Percentiles rank a stretch among this genome's conserved stretches.
Conservation (phyloP, 2,329 filamentous ascomycete genomes). For the Fusarium dimerum region DNA sequence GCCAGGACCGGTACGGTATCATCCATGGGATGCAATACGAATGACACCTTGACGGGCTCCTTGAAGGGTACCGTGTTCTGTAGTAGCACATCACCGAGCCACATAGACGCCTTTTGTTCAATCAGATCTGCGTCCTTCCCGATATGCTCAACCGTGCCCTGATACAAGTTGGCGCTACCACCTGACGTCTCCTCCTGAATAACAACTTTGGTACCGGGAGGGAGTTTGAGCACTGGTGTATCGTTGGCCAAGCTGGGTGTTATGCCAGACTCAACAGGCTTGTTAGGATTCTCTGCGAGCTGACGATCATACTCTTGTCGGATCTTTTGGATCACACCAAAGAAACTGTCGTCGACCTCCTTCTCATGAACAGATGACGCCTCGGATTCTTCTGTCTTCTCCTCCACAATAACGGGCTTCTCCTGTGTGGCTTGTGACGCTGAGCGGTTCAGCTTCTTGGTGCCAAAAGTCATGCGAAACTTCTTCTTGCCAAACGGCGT, state of each 20-base stretch:
- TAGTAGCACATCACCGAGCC: constrained; percentile 87
- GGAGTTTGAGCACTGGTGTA: constrained; percentile 74
- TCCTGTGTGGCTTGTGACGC: constrained; percentile 60
- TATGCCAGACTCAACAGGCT: constrained; percentile 61
- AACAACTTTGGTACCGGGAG: constrained; percentile 65
- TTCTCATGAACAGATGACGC: constrained; percentile 67
- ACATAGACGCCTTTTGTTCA: constrained; percentile 84
- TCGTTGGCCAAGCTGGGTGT: constrained; percentile 71
- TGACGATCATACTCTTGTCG: constrained; percentile 72
- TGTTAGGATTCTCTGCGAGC: constrained; percentile 55
- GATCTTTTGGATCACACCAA: constrained; percentile 72
- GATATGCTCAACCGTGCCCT: constrained; percentile 80
- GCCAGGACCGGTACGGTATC: constrained; percentile 69
- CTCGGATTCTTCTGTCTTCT: constrained; percentile 72
- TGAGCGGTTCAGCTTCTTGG: constrained; percentile 79
- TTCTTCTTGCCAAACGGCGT: constrained; percentile 85
- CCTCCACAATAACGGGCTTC: constrained; percentile 73
- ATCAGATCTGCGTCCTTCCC: constrained; percentile 78
- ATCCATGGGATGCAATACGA: constrained; percentile 81
- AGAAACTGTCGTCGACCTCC: constrained; percentile 73
- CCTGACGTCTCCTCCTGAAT: constrained; percentile 69
- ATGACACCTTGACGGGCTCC: constrained; percentile 95
- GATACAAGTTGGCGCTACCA: constrained; percentile 81
- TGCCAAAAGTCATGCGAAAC: constrained; percentile 79
- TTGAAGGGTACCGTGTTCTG: constrained; percentile 81